A percentile compares a stretch with the other conserved stretches of the same genome.
Evolutionary conservation across 192 early-diverging fungal genomes (phyloP).

Genomic region (Coemansia sp.): DNA sequence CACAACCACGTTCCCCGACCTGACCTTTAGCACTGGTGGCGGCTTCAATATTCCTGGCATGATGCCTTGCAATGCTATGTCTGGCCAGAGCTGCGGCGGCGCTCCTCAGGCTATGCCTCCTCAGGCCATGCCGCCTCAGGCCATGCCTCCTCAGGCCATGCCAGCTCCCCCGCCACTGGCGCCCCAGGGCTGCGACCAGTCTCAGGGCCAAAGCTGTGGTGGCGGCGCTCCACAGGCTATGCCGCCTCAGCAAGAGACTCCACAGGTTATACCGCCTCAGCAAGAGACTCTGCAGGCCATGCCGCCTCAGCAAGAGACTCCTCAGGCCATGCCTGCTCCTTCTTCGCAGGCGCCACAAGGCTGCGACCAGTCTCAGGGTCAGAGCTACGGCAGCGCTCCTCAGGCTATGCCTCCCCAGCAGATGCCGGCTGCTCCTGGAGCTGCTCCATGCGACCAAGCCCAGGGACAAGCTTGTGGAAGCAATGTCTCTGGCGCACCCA

Average conservation of each 20-base stretch:
- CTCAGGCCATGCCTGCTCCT: background rate
- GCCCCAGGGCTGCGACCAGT: background rate
- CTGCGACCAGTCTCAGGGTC: background rate
- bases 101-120: background rate
- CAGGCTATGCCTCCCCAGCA: background rate
- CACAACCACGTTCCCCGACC: slow-evolving; percentile 8
- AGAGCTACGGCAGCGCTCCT: background rate
- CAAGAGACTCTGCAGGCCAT: background rate
- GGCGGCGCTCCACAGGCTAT: background rate
- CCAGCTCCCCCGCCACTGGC: background rate
- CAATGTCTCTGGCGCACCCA: background rate
- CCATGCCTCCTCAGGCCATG: background rate
- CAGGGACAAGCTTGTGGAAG: background rate
- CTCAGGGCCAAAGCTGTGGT: background rate
- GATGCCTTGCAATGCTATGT: background rate
- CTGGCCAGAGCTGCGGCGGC: background rate
- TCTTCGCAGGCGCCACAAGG: background rate
- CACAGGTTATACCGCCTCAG: too few relatives aligned
- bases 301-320: background rate
- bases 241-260: background rate
- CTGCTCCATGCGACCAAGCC: background rate
- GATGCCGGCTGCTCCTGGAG: background rate
- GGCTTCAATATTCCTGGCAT: slow-evolving; percentile 2
- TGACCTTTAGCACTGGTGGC: slow-evolving; percentile 12
- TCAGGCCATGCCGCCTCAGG: background rate